phyloP scores from a whole-genome alignment of 176 grass and related monocot genomes.

The Carex kokanica region DNA sequence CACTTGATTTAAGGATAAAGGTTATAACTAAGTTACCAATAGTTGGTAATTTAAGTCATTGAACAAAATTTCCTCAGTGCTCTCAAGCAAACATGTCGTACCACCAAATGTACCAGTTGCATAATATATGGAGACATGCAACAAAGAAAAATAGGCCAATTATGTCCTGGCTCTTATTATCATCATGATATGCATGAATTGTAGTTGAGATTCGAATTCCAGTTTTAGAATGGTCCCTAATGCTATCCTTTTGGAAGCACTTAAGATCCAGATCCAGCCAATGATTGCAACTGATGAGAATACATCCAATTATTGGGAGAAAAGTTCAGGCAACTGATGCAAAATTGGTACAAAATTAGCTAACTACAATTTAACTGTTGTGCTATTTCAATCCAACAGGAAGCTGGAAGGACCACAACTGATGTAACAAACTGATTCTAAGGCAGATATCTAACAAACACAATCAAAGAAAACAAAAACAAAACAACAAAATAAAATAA shows the following conservation, averaged over 20 bases:
- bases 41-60: neutral
- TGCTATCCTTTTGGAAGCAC: constrained; percentile 8
- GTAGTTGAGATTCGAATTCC: neutral
- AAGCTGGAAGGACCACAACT: neutral
- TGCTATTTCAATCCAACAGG: neutral
- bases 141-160: neutral
- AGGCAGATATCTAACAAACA: neutral
- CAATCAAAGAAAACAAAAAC: neutral
- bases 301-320: constrained; percentile 15
- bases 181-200: neutral
- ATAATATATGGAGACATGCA: neutral
- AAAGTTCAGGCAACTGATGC: constrained; percentile 17
- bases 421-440: neutral
- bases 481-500: neutral
- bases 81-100: neutral
- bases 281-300: constrained; percentile 8
- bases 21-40: neutral
- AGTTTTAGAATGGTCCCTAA: constrained; percentile 23
- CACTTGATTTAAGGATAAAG: neutral
- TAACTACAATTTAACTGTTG: constrained; percentile 1
- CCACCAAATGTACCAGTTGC: neutral
- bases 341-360: constrained; percentile 20
- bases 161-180: neutral
- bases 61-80: neutral
- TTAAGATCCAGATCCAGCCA: constrained; percentile 27